A percentile compares a stretch with the other conserved stretches of the same genome.
Evolutionary conservation across 768 basidiomycete species (phyloP).

Genomic region (Xerocomellus dryophilus): DNA sequence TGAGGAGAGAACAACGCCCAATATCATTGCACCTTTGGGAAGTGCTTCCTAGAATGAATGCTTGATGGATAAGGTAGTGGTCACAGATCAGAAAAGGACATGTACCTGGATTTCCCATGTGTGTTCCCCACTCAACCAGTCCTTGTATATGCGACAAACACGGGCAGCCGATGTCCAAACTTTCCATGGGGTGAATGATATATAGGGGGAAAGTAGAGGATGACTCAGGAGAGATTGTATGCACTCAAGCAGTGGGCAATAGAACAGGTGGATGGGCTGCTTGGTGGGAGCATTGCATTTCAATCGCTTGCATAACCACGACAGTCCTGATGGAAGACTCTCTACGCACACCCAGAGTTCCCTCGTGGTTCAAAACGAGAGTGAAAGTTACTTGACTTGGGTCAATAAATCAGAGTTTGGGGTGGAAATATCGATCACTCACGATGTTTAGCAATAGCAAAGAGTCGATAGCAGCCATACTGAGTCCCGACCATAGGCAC

Average conservation of each 20-base stretch:
- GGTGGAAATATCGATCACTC: neutral
- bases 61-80: neutral
- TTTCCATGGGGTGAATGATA: constrained; percentile 20
- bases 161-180: constrained; percentile 12
- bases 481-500: neutral
- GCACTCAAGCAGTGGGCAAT: constrained; percentile 29
- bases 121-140: constrained; percentile 6
- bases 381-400: neutral
- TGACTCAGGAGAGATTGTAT: constrained; percentile 24
- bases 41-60: constrained; percentile 1
- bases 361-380: neutral
- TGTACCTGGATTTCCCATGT: constrained; percentile 29
- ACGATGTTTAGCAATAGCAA: neutral
- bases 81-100: neutral
- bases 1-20: too few relatives aligned
- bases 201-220: constrained; percentile 25
- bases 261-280: constrained; percentile 25
- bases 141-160: constrained; percentile 10
- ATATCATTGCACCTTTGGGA: neutral
- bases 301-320: neutral
- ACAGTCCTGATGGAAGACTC: neutral
- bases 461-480: neutral
- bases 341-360: neutral
- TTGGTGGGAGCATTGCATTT: constrained; percentile 20
- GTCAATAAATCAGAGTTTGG: neutral